Base-by-base conservation (phyloP, 148 eudicot species). In the Talinum fruticosum region DNA sequence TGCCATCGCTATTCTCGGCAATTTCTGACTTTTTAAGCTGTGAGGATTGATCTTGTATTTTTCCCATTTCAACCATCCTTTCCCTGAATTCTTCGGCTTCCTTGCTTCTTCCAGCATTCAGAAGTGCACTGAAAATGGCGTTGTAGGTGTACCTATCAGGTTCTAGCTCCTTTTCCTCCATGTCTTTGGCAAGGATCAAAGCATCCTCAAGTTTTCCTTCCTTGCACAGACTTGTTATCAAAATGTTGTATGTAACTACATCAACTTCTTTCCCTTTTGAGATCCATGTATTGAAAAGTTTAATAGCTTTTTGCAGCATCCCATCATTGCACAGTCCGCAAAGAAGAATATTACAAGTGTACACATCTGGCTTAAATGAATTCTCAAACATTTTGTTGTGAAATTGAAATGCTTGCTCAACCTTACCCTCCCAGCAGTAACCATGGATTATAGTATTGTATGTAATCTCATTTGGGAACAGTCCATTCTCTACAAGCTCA, bases 321-420 rank as follows among this genome's bases (percentile, higher is more conserved):
- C 93, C 91, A 75, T 86, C 90, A 29, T 71, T 79, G 76, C 98
- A 94, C 74, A 94, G 93, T 53, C 98, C 98, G 41, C 78, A 79
- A 18, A 94, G 88, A 81, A 94, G 93, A 81, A 92, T 94, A 86
- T 94, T 94, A 79, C 86, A 87, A 3, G 98, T 90, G 36, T 76
- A 92, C 23, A 90, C 73, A 85, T 85, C 87, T 15, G 97, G 98
- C 77, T 89, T 92, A 79, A 87, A 92, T 10, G 86, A 82, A 45
- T 88, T 85, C 80, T 92, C 90, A 19, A 89, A 91, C 92, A 90
- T 92, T 77, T 90, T 80, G 71, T 92, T 92, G 69, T 90, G 91
- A 82, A 92, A 92, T 66, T 87, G 89, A 86, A 92, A 94, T 45
- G 98, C 97, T 83, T 86, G 85, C 85, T 94, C 97, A 74, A 90